Evolutionary conservation across 176 grass and related monocot species (phyloP).

Genomic region (Juncus effusus): DNA sequence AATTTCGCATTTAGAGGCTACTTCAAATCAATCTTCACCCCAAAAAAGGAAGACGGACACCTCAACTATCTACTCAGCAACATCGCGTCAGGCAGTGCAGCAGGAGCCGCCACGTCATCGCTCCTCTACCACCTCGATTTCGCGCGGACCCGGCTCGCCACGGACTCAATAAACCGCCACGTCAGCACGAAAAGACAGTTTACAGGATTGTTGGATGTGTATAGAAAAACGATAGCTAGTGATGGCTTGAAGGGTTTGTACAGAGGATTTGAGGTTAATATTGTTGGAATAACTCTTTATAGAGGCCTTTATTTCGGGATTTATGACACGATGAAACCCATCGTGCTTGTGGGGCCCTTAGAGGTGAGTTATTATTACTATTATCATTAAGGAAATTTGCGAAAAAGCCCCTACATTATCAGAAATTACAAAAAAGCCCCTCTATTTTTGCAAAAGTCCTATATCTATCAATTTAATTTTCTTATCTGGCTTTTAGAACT

Average conservation of each 20-base stretch:
- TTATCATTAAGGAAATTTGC: not conserved
- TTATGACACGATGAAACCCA: constrained; percentile 83
- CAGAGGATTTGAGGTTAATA: constrained; percentile 77
- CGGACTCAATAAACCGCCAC: constrained; percentile 60
- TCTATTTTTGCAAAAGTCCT: too few species aligned
- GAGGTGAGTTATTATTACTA: constrained; percentile 50
- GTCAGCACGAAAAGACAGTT: constrained; percentile 52
- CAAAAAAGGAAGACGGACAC: constrained; percentile 54
- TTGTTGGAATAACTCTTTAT: constrained; percentile 83
- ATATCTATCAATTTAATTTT: too few species aligned
- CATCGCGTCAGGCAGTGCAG: constrained; percentile 71
- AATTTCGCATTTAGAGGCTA: constrained; percentile 97
- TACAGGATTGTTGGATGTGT: constrained; percentile 71
- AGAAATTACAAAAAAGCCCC: too few species aligned
- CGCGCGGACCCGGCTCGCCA: constrained; percentile 68
- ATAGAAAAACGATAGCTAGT: constrained; percentile 58
- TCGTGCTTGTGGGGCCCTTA: constrained; percentile 65
- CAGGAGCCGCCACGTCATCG: constrained; percentile 71
- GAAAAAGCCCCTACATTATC: not conserved
- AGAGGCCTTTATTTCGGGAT: constrained; percentile 83
- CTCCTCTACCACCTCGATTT: constrained; percentile 92
- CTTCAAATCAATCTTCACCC: constrained; percentile 70
- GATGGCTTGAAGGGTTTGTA: constrained; percentile 75
- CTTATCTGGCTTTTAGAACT: too few species aligned
- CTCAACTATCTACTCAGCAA: constrained; percentile 73